phyloP scores from a whole-genome alignment of 2,329 filamentous ascomycete genomes.

The Penicillium fuscoglaucum region DNA sequence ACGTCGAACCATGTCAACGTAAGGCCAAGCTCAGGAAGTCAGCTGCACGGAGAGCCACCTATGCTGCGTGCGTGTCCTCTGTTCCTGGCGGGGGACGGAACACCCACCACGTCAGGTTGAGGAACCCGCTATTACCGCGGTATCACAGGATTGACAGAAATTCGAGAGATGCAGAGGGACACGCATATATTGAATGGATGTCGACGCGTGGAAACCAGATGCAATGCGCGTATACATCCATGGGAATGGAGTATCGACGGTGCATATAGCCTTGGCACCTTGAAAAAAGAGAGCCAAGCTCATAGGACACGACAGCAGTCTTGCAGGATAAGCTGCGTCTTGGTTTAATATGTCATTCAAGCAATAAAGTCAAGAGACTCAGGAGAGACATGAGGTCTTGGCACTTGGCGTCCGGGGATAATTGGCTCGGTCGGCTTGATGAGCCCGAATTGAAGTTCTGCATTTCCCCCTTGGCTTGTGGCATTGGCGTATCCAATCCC shows the following conservation, averaged over 20 bases:
- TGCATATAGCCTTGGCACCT: constrained; percentile 1
- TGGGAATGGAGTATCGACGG: background rate
- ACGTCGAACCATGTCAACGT: background rate
- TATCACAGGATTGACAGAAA: background rate
- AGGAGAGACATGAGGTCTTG: constrained; percentile 14
- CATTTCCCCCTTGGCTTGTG: background rate
- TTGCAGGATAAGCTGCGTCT: constrained; percentile 13
- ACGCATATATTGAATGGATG: background rate
- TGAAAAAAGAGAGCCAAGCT: constrained; percentile 4
- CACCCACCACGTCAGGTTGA: background rate
- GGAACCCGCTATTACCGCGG: background rate
- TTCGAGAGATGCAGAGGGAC: background rate
- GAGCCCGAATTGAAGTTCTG: constrained; percentile 7
- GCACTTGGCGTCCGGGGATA: constrained; percentile 21
- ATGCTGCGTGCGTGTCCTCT: constrained; percentile 4
- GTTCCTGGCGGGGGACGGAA: background rate
- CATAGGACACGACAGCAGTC: constrained; percentile 13
- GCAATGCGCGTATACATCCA: background rate
- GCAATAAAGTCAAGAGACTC: constrained; percentile 11
- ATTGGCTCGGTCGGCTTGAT: constrained; percentile 15
- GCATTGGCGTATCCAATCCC: background rate
- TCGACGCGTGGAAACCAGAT: constrained; percentile 5
- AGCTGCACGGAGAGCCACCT: background rate
- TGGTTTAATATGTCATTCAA: constrained; percentile 13
- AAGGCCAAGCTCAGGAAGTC: background rate